phyloP scores from a whole-genome alignment of 2,329 filamentous ascomycete genomes.

The Chaetomium sp. region DNA sequence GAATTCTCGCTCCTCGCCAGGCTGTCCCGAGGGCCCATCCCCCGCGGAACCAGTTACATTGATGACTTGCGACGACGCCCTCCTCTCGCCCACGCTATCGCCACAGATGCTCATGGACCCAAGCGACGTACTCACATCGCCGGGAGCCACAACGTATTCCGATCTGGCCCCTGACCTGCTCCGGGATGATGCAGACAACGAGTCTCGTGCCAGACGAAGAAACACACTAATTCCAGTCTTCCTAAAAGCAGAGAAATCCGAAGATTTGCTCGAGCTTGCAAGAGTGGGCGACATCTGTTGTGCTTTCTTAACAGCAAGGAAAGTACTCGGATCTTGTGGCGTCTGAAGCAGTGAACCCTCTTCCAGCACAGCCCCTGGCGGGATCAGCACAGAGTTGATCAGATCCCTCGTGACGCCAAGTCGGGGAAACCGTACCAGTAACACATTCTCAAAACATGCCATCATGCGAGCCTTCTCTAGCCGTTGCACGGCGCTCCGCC shows the following conservation, averaged over 20 bases:
- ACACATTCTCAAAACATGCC: neutral
- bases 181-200: neutral
- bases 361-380: neutral
- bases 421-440: neutral
- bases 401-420: neutral
- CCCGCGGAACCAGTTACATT: too few species aligned
- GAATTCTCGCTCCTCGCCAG: too few species aligned
- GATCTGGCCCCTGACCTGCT: neutral
- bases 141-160: neutral
- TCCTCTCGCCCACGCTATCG: neutral
- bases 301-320: neutral
- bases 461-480: neutral
- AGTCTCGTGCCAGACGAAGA: neutral
- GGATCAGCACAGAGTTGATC: slow-evolving; percentile 1
- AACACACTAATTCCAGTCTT: neutral
- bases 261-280: neutral
- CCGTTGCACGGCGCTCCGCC: neutral
- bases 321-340: neutral
- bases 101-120: neutral
- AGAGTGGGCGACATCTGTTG: neutral
- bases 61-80: neutral
- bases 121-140: neutral
- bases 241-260: neutral
- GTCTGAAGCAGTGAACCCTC: neutral
- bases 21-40: too few species aligned